Conservation (phyloP, 768 basidiomycete genomes). For the Megacollybia marginata region DNA sequence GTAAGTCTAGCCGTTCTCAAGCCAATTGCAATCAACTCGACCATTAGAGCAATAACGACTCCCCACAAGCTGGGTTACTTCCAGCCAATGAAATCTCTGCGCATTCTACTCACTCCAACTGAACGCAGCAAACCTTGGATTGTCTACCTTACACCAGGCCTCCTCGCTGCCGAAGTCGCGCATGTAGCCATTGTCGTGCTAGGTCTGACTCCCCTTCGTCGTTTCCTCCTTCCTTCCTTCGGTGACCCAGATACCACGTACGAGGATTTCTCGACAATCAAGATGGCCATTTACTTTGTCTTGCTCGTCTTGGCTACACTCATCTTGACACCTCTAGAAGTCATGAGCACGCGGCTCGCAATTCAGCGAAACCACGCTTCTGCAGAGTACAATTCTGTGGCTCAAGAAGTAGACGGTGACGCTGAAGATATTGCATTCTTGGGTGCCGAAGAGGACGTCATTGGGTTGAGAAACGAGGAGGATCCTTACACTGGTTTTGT, state of each 20-base stretch:
- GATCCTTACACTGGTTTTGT: conserved; percentile 73
- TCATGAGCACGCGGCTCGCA: conserved; percentile 69
- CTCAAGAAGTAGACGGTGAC: conserved; percentile 67
- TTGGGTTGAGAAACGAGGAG: conserved; percentile 77
- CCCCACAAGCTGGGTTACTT: conserved; percentile 70
- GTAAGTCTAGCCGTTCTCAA: conserved; percentile 29
- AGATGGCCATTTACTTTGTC: conserved; percentile 47
- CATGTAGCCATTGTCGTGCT: conserved; percentile 42
- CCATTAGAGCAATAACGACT: conserved; percentile 68
- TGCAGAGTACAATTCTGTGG: conserved; percentile 64
- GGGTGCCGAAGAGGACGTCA: conserved; percentile 74
- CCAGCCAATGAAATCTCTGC: conserved; percentile 48
- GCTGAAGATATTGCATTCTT: conserved; percentile 58
- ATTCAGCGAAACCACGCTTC: conserved; percentile 82
- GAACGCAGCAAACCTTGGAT: conserved; percentile 76
- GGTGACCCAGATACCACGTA: conserved; percentile 22
- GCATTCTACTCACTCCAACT: conserved; percentile 71
- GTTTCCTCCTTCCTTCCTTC: conserved; percentile 36
- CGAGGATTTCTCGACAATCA: conserved; percentile 40
- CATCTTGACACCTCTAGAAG: conserved; percentile 70
- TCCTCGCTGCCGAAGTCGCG: conserved; percentile 52
- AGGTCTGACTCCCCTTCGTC: conserved; percentile 37
- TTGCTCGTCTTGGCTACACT: conserved; percentile 49
- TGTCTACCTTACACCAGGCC: conserved; percentile 70
- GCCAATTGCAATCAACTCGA: neutral